Evolutionary conservation across 345 rosid species (phyloP).

Genomic region (Rhizophora apiculata): DNA sequence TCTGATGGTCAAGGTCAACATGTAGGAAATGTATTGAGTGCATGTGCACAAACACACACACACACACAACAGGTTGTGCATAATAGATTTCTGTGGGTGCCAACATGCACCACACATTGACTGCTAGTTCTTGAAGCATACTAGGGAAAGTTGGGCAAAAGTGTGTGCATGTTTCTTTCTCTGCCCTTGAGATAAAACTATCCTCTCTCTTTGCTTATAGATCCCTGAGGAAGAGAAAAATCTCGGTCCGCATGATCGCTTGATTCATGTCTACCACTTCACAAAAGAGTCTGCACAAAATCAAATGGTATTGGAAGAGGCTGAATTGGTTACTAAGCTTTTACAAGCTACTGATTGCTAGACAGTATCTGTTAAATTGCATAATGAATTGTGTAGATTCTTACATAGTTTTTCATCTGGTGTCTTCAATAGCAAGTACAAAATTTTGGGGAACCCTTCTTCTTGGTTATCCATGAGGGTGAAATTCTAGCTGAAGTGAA

Average conservation of each 20-base stretch:
- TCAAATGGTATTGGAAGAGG: conserved; percentile 43
- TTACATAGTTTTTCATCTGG: background rate
- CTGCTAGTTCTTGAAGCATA: background rate
- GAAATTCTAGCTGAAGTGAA: conserved; percentile 83
- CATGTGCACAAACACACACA: too few relatives aligned
- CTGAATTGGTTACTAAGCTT: background rate
- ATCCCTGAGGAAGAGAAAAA: conserved; percentile 95
- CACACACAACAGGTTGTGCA: too few relatives aligned
- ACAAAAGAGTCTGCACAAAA: conserved; percentile 75
- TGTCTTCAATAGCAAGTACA: conserved; percentile 59
- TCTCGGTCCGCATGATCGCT: conserved; percentile 84
- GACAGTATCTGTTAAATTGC: background rate
- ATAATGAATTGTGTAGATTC: background rate
- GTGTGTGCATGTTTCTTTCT: background rate
- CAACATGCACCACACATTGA: background rate
- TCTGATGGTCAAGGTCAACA: background rate
- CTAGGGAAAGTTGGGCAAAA: background rate
- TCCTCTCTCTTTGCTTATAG: conserved; percentile 29
- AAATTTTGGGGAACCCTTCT: conserved; percentile 97
- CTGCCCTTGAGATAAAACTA: background rate
- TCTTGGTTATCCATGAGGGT: conserved; percentile 89
- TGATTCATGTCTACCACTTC: conserved; percentile 91
- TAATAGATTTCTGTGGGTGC: too few relatives aligned
- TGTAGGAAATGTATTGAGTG: background rate
- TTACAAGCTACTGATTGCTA: background rate